A percentile compares a stretch with the other conserved stretches of the same genome.
phyloP scores from a whole-genome alignment of 2,329 filamentous ascomycete species.

The Trichoderma sp. region DNA sequence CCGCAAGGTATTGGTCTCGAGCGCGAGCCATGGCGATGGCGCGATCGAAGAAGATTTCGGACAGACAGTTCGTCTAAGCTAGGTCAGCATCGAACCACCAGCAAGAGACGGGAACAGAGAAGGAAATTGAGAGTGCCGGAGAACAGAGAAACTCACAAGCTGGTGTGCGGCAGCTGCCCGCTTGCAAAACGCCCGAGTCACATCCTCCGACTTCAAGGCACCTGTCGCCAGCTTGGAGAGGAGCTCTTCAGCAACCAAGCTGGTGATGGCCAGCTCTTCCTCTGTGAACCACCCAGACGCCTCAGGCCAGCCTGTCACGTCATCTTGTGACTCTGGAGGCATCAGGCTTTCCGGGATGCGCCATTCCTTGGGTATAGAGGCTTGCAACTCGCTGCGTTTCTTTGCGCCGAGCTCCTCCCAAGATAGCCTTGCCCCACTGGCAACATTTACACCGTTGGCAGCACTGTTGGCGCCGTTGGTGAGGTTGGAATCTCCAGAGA shows the following conservation, averaged over 20 bases:
- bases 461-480: not conserved
- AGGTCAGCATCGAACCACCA: not conserved
- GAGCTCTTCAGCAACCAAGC: slow-evolving; percentile 41
- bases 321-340: slow-evolving; percentile 50
- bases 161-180: slow-evolving; percentile 55
- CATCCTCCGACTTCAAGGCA: slow-evolving; percentile 39
- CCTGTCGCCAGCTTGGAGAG: slow-evolving; percentile 36
- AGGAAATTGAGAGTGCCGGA: slow-evolving; percentile 22
- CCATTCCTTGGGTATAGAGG: slow-evolving; percentile 57
- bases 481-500: not conserved
- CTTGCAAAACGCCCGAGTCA: slow-evolving; percentile 53
- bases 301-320: slow-evolving; percentile 55
- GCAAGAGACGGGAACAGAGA: not conserved
- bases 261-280: slow-evolving; percentile 47
- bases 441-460: not conserved
- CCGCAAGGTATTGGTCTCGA: slow-evolving; percentile 49
- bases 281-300: slow-evolving; percentile 57
- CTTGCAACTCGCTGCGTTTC: slow-evolving; percentile 41
- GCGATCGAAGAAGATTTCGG: slow-evolving; percentile 53
- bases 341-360: slow-evolving; percentile 51
- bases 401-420: slow-evolving; percentile 44
- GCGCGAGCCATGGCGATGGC: slow-evolving; percentile 47
- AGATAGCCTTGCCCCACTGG: not conserved
- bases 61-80: slow-evolving; percentile 47
- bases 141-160: slow-evolving; percentile 40